Conservation (phyloP, 371 early-diverging fungal genomes). For the Apophysomyces sp. region DNA sequence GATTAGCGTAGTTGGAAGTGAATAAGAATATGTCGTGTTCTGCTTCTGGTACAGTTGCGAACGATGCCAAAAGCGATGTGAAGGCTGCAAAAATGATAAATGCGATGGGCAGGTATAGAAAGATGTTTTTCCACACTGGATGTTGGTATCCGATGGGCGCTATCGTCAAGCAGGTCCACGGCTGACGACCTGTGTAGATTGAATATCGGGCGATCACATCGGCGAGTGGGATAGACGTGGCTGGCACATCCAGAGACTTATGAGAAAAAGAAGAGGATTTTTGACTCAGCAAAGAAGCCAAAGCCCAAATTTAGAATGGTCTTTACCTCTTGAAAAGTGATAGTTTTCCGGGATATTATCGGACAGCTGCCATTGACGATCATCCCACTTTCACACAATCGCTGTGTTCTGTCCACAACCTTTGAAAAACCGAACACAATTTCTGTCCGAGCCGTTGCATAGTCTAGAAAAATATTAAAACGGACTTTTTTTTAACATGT, state of each 20-base stretch:
- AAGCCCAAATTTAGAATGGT: background rate
- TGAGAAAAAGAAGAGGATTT: background rate
- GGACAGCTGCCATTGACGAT: background rate
- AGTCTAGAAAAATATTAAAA: background rate
- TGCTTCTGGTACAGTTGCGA: constrained; percentile 34
- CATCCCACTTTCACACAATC: background rate
- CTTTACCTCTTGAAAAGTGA: background rate
- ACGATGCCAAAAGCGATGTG: constrained; percentile 32
- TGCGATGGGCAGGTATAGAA: constrained; percentile 41
- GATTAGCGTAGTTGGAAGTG: constrained; percentile 54
- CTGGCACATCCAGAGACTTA: constrained; percentile 55
- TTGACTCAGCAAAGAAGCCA: background rate
- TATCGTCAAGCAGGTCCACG: constrained; percentile 41
- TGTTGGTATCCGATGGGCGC: constrained; percentile 50
- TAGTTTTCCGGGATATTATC: background rate
- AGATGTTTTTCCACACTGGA: constrained; percentile 38
- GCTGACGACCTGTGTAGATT: background rate
- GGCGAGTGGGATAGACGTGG: constrained; percentile 76
- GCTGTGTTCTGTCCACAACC: background rate
- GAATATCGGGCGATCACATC: constrained; percentile 37
- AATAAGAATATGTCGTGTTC: constrained; percentile 47
- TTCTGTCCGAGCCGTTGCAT: background rate
- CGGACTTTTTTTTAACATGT: no score
- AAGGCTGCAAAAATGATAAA: constrained; percentile 41
- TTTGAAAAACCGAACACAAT: background rate